Evolutionary conservation across 768 basidiomycete genomes (phyloP).

Genomic region (Pseudohyphozyma bogoriensis): DNA sequence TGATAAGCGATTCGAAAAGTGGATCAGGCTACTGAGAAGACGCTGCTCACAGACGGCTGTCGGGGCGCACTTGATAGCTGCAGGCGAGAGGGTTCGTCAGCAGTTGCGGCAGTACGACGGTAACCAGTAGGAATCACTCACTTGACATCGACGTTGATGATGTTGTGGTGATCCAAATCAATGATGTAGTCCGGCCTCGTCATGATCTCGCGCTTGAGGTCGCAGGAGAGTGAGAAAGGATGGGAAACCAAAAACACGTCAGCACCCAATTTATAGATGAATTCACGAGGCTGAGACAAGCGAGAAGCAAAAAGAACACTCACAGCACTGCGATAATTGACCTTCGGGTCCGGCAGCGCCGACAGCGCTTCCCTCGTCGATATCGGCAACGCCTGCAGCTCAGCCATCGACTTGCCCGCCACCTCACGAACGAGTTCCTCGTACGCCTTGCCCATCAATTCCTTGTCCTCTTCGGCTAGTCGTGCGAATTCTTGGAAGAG

Average conservation of each 20-base stretch:
- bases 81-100: too few relatives aligned
- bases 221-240: too few relatives aligned
- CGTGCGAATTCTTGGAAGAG: conserved; percentile 30
- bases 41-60: too few relatives aligned
- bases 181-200: conserved; percentile 66
- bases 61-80: too few relatives aligned
- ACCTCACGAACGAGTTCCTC: conserved; percentile 23
- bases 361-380: conserved; percentile 53
- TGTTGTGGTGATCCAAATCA: conserved; percentile 60
- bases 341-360: conserved; percentile 42
- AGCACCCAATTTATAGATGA: too few relatives aligned
- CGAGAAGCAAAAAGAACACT: neutral
- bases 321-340: conserved; percentile 15
- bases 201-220: conserved; percentile 65
- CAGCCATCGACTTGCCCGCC: conserved; percentile 1
- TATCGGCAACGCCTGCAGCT: conserved; percentile 37
- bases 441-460: neutral
- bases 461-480: conserved; percentile 11
- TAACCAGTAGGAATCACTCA: neutral
- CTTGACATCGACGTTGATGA: conserved; percentile 68
- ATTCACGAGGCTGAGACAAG: neutral
- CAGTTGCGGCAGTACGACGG: conserved; percentile 16
- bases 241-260: too few relatives aligned
- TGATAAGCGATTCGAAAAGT: too few relatives aligned
- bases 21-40: too few relatives aligned